Evolutionary conservation across 176 grass and related monocot species (phyloP).

Genomic region (Musa schizocarpa): DNA sequence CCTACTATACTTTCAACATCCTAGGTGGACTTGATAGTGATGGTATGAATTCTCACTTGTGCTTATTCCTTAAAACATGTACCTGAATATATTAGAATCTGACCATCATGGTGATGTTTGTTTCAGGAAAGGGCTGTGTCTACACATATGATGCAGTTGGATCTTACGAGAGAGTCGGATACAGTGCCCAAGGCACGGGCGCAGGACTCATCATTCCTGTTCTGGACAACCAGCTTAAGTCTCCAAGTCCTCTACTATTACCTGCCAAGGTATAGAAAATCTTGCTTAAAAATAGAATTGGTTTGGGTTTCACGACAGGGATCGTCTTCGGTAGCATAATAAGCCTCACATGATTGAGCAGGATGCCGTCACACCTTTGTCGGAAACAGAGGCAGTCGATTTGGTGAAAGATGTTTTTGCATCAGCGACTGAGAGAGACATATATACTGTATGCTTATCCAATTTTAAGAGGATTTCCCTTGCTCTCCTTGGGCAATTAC

Average conservation of each 20-base stretch:
- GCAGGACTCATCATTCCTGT: slow-evolving; percentile 85
- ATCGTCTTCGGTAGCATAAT: background rate
- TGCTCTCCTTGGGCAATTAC: background rate
- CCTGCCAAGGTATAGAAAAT: slow-evolving; percentile 51
- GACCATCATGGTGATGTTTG: background rate
- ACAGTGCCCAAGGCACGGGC: slow-evolving; percentile 80
- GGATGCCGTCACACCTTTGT: slow-evolving; percentile 93
- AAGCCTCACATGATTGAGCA: slow-evolving; percentile 25
- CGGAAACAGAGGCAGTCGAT: slow-evolving; percentile 69
- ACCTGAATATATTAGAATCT: background rate
- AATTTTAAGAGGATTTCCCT: background rate
- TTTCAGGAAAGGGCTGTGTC: slow-evolving; percentile 84
- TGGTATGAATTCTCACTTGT: slow-evolving; percentile 28
- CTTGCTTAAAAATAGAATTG: background rate
- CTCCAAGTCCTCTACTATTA: slow-evolving; percentile 75
- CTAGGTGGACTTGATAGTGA: slow-evolving; percentile 90
- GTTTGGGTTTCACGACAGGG: background rate
- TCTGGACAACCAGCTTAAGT: slow-evolving; percentile 85
- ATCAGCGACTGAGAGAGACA: slow-evolving; percentile 96
- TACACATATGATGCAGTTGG: slow-evolving; percentile 98
- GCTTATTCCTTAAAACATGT: background rate
- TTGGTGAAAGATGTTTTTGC: slow-evolving; percentile 98
- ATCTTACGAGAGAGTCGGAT: slow-evolving; percentile 78
- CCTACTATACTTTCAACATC: slow-evolving; percentile 93
- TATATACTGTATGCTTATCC: slow-evolving; percentile 69